Conservation (phyloP, 106 monocot genomes). For the Apostasia ramifera region DNA sequence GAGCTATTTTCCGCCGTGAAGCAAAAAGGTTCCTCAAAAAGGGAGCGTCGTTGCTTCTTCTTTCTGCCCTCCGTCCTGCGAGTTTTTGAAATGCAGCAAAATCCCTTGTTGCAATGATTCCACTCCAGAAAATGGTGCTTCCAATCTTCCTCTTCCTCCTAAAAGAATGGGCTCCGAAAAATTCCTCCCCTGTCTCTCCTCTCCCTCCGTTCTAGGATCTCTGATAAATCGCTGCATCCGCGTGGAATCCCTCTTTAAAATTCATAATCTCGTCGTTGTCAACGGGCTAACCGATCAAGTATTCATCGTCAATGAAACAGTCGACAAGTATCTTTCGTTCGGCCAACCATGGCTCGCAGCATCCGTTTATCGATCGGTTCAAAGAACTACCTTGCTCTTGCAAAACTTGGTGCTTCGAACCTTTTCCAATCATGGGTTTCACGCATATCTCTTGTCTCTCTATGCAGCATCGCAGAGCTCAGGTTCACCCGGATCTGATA, state of each 20-base stretch:
- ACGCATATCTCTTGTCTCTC: conserved; percentile 25
- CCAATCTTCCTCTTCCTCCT: too few species aligned
- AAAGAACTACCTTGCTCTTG: conserved; percentile 20
- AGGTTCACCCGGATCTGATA: conserved; percentile 19
- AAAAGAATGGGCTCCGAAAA: background rate
- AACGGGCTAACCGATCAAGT: conserved; percentile 4
- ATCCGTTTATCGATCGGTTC: conserved; percentile 3
- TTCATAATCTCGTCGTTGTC: conserved; percentile 20
- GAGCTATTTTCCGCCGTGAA: too few species aligned
- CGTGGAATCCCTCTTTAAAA: conserved; percentile 14
- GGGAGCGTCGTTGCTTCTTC: too few species aligned
- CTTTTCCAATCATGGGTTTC: conserved; percentile 43
- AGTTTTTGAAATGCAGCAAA: too few species aligned
- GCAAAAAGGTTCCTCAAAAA: too few species aligned
- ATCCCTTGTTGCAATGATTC: too few species aligned
- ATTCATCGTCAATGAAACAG: conserved; percentile 6
- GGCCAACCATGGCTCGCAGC: conserved; percentile 8
- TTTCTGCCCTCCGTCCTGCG: too few species aligned
- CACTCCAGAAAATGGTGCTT: too few species aligned
- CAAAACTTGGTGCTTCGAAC: conserved; percentile 34
- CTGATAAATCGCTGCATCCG: conserved; percentile 7
- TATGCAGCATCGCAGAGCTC: conserved; percentile 13
- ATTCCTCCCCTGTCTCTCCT: background rate
- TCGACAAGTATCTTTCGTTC: conserved; percentile 15
- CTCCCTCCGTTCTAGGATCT: background rate